A percentile compares a stretch with the other conserved stretches of the same genome.
Conservation (phyloP, 306 rosid genomes). For the Geum urbanum region DNA sequence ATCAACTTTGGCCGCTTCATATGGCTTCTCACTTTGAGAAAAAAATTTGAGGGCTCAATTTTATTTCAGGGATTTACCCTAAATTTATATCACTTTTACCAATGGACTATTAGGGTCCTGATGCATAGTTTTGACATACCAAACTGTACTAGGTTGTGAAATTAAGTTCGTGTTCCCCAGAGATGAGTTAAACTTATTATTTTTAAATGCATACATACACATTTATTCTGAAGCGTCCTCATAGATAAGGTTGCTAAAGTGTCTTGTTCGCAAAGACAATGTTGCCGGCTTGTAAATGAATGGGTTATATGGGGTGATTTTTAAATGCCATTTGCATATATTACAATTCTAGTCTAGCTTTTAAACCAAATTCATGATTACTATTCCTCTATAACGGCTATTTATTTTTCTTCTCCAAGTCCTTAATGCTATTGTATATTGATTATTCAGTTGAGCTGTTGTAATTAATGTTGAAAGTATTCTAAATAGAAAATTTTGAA, state of each 20-base stretch:
- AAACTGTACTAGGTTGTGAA: neutral
- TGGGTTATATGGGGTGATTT: neutral
- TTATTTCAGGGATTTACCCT: constrained; percentile 1
- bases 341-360: neutral
- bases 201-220: too few relatives aligned
- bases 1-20: too few relatives aligned
- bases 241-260: neutral
- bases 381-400: neutral
- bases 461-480: neutral
- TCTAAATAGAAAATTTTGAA: neutral
- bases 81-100: neutral
- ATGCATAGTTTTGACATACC: too few relatives aligned
- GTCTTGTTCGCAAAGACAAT: neutral
- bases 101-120: too few relatives aligned
- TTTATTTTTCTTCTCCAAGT: neutral
- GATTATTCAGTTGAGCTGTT: neutral
- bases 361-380: neutral
- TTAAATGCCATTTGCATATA: neutral
- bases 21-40: neutral
- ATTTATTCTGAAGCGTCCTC: neutral
- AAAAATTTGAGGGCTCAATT: constrained; percentile 1
- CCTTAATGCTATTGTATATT: too few relatives aligned
- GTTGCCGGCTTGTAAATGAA: neutral
- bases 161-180: neutral
- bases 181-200: too few relatives aligned